Base-by-base conservation (phyloP, 177 flowering plant species). In the Vitis hybrid region DNA sequence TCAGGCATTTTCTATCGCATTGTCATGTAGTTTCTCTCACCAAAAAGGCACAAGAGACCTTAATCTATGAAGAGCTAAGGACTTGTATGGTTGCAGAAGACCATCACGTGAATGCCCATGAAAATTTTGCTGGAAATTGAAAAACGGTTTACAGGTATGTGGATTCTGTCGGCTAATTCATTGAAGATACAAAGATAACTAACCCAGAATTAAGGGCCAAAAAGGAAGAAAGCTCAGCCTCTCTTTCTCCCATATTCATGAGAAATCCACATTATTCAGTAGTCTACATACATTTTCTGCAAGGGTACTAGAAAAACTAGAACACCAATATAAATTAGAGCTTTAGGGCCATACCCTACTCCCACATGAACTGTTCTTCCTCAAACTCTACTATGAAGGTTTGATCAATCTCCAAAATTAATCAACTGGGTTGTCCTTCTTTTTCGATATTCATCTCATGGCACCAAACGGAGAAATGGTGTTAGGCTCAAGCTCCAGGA, bases 401-500 rank as follows among this genome's bases (percentile, higher is more conserved):
- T 28, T 28, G 31, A 28, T 4, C 31, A 4, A 28, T 28, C 31
- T 28, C 31, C 31, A 28, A 28, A 28, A 28, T 28, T 28, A 28
- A 28, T 28, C 31, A 0, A 28, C 31, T 28, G 31, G 4, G 31
- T 28, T 28, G 31, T 28, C 20, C 47, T n/a, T 4, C 31, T 10
- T 38, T 38, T 38, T 38, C 47, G 7, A 5, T 38, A 5, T 38
- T 38, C 10, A 8, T 38, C 19, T 14, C 60, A 69, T 69, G 78
- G 71, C 78, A 13, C 75, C 78, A 12, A 55, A 76, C 18, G 54
- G 59, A 31, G 78, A 70, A 31, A 66, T n/a, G 9, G 17, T 44
- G 54, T 20, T 71, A 4, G 68, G n/a, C 11, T 63, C 68, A 11
- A 12, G 63, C 59, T 3, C 65, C 1, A 63, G 54, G 44, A 73